phyloP scores from a whole-genome alignment of 108 stramenopile species.

The Skeletonema grethae region DNA sequence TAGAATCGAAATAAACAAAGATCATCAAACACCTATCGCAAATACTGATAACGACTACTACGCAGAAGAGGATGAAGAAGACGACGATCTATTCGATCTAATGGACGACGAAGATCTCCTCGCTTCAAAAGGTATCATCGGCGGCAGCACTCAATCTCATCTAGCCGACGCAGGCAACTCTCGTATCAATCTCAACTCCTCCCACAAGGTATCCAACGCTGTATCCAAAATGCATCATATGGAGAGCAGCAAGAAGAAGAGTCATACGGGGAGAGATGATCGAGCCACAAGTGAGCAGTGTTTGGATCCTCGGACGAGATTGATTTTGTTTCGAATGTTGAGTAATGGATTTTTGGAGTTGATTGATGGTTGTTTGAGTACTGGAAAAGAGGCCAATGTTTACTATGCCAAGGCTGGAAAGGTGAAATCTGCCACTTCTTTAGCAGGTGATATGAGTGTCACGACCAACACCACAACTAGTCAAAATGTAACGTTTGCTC shows the following conservation, averaged over 20 bases:
- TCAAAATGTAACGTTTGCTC: constrained; percentile 39
- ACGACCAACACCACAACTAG: constrained; percentile 8
- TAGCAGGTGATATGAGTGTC: constrained; percentile 7
- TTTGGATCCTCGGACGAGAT: constrained; percentile 94
- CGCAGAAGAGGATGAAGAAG: constrained; percentile 43
- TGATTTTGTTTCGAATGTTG: constrained; percentile 96
- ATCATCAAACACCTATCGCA: background rate
- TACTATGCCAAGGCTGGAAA: constrained; percentile 92
- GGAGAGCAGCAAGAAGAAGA: constrained; percentile 80
- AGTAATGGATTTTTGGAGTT: constrained; percentile 86
- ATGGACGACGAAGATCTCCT: constrained; percentile 27
- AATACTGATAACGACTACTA: constrained; percentile 12
- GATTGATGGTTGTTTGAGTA: constrained; percentile 97
- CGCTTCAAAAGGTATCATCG: constrained; percentile 12
- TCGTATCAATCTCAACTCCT: constrained; percentile 77
- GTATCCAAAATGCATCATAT: constrained; percentile 89
- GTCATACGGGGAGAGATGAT: constrained; percentile 93
- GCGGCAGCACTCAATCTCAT: background rate
- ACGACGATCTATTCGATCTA: constrained; percentile 53
- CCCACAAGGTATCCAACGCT: constrained; percentile 87
- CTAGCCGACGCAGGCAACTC: constrained; percentile 26
- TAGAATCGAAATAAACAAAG: background rate
- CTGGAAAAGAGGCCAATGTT: constrained; percentile 99
- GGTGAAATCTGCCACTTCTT: background rate
- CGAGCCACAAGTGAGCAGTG: constrained; percentile 95